Evolutionary conservation across 2,329 filamentous ascomycete genomes (phyloP).

Genomic region (Tolypocladium tropicale): DNA sequence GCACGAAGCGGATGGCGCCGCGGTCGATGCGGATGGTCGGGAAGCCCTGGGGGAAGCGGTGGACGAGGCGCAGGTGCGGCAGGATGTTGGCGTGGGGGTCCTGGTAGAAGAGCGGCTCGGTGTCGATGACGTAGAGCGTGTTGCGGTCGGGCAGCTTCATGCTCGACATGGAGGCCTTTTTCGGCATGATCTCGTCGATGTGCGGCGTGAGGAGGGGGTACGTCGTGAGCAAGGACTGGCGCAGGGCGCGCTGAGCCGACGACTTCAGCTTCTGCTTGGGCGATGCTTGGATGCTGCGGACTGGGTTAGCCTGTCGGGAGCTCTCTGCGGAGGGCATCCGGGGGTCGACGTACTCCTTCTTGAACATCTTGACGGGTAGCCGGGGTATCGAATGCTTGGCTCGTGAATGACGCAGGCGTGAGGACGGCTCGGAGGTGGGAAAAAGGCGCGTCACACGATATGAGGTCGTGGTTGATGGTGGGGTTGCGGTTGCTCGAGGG

Average conservation of each 20-base stretch:
- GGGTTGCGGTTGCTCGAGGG: background rate
- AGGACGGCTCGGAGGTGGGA: conserved; percentile 3
- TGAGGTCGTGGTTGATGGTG: background rate
- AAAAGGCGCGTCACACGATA: background rate
- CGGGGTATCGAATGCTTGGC: background rate
- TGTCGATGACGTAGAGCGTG: conserved; percentile 75
- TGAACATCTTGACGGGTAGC: conserved; percentile 59
- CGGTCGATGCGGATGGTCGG: conserved; percentile 83
- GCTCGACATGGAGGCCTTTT: conserved; percentile 82
- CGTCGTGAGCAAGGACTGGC: conserved; percentile 68
- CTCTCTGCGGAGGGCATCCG: background rate
- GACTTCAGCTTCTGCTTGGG: conserved; percentile 97
- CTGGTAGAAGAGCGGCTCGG: conserved; percentile 83
- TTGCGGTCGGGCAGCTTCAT: conserved; percentile 90
- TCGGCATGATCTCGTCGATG: conserved; percentile 91
- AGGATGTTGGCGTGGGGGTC: conserved; percentile 63
- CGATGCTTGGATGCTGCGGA: conserved; percentile 56
- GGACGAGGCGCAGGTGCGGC: conserved; percentile 81
- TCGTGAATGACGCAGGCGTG: background rate
- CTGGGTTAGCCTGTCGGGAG: conserved; percentile 2
- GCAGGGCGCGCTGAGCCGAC: conserved; percentile 79
- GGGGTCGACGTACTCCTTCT: conserved; percentile 63
- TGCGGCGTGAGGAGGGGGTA: conserved; percentile 79
- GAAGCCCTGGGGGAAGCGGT: conserved; percentile 80
- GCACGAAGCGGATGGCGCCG: conserved; percentile 92